Evolutionary conservation across 129 eudicot species (phyloP).

Genomic region (Calendula officinalis): DNA sequence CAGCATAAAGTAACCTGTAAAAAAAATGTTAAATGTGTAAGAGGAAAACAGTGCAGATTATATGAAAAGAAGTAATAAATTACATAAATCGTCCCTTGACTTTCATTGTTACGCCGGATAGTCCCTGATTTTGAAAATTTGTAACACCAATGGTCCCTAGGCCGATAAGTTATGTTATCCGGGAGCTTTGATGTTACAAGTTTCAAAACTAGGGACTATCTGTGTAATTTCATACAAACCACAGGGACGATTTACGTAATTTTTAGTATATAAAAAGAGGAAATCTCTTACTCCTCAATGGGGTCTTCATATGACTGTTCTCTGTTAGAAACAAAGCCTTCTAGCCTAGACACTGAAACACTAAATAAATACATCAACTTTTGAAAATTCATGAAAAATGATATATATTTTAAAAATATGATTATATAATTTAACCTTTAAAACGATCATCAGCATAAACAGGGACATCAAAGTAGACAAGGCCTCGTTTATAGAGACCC

Average conservation of each 20-base stretch:
- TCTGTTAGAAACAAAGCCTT: conserved; percentile 97
- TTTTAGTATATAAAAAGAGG: background rate
- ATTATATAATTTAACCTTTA: conserved; percentile 51
- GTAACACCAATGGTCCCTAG: too few species aligned
- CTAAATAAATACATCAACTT: conserved; percentile 28
- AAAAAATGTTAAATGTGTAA: background rate
- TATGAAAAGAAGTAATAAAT: background rate
- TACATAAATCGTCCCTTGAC: too few species aligned
- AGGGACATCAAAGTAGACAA: conserved; percentile 94
- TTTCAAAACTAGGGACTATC: too few species aligned
- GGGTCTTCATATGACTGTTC: conserved; percentile 99
- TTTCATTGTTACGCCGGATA: too few species aligned
- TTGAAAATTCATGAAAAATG: conserved; percentile 21
- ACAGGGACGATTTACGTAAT: too few species aligned
- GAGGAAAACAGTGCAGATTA: too few species aligned
- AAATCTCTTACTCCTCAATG: conserved; percentile 86
- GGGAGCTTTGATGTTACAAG: too few species aligned
- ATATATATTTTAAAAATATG: background rate
- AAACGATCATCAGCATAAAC: conserved; percentile 96
- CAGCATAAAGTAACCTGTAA: conserved; percentile 97
- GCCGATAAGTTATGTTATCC: too few species aligned
- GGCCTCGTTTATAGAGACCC: conserved; percentile 86
- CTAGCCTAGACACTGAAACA: conserved; percentile 97
- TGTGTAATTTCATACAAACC: too few species aligned
- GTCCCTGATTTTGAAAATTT: too few species aligned